Evolutionary conservation across 2,329 filamentous ascomycete species (phyloP), one percentile per base, ranked within the genome.

Genomic region (Metarhizium brunneum): DNA sequence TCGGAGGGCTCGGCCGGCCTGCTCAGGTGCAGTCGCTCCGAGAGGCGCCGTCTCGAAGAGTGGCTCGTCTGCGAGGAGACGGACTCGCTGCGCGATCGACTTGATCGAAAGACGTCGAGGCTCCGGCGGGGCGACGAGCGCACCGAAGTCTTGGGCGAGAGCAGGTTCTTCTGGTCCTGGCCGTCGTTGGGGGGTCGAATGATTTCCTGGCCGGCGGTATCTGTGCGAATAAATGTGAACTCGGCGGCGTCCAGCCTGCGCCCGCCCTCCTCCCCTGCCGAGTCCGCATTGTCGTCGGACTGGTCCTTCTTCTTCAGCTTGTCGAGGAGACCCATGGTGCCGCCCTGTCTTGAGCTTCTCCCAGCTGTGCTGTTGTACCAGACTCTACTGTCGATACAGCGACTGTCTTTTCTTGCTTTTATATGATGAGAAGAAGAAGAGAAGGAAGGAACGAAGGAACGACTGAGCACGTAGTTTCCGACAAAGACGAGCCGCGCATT

Each of bases 221-320:
- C 92, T 61, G 89, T 87, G 59, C 91, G 86, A 65, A 94, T 80
- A 73, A 96, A 90, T 60, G 80, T 90, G 74, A 96, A 90, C 62
- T 88, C 84, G 56, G 87, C 85, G 1, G 76, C 68, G 56, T 58
- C 66, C 45, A 74, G 67, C 54, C 63, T 68, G 48, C 68, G 62
- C 53, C 71, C 64, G 20, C 72, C 69, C 58, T 71, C 68, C 58
- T 70, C 63, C 58, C 73, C 68, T 58, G 66, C 63, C n/a, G 67
- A 57, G 40, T 68, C 62, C 47, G 62, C 63, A 11, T 36, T 30
- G 29, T 69, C 65, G 16, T 72, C 70, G 53, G 76, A 63, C 59
- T 70, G 70, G 57, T 80, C 73, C 68, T 80, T 81, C 66, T 80
- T 82, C 68, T 73, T 78, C 53, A 83, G 67, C 61, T 79, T 69